phyloP scores from a whole-genome alignment of 148 eudicot genomes.

The Mesembryanthemum crystallinum region DNA sequence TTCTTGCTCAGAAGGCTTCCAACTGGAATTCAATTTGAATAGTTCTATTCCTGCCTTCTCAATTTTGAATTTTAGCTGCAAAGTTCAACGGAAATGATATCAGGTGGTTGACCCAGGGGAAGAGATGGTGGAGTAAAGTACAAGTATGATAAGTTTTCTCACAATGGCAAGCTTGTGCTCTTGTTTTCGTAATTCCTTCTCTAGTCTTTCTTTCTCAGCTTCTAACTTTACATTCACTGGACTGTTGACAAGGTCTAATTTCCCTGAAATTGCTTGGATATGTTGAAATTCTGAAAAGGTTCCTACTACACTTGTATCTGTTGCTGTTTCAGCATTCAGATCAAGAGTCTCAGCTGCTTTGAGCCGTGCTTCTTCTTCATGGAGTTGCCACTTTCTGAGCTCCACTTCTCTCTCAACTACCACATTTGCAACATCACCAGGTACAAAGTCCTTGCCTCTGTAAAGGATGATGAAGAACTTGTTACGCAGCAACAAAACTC shows the following conservation, averaged over 20 bases:
- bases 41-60: slow-evolving; percentile 46
- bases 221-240: slow-evolving; percentile 46
- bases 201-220: slow-evolving; percentile 60
- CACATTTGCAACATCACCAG: slow-evolving; percentile 50
- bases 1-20: slow-evolving; percentile 57
- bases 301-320: slow-evolving; percentile 40
- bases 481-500: slow-evolving; percentile 85
- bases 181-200: slow-evolving; percentile 61
- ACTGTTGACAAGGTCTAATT: slow-evolving; percentile 18
- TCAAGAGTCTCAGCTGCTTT: slow-evolving; percentile 46
- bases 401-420: slow-evolving; percentile 66
- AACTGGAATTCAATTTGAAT: slow-evolving; percentile 44
- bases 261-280: slow-evolving; percentile 42
- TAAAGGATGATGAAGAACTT: slow-evolving; percentile 83
- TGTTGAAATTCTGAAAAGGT: slow-evolving; percentile 66
- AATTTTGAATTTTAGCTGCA: slow-evolving; percentile 80
- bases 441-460: slow-evolving; percentile 89
- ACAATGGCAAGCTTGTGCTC: slow-evolving; percentile 63
- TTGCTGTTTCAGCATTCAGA: slow-evolving; percentile 27
- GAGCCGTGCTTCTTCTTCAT: slow-evolving; percentile 75
- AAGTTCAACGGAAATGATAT: slow-evolving; percentile 4
- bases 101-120: not conserved
- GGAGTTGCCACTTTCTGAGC: slow-evolving; percentile 60
- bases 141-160: slow-evolving; percentile 27
- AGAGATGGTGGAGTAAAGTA: not conserved